Evolutionary conservation across 2,329 filamentous ascomycete species (phyloP).

Genomic region (Microsporum canis): DNA sequence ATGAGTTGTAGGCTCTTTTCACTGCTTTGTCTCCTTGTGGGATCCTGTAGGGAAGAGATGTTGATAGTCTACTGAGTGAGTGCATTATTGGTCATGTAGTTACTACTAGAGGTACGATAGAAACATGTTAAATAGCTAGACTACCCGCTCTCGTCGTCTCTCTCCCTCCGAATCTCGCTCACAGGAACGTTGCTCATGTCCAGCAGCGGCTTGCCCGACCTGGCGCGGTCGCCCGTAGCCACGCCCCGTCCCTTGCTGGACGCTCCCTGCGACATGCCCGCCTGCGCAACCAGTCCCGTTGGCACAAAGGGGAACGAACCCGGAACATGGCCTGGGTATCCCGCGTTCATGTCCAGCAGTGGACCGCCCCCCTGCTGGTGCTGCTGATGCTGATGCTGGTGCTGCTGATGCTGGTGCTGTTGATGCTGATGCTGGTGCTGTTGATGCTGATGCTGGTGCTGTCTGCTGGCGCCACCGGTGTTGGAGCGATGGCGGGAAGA

Average conservation of each 20-base stretch:
- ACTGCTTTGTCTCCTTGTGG: conserved; percentile 14
- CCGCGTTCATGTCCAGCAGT: neutral
- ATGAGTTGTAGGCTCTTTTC: conserved; percentile 12
- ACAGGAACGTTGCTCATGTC: conserved; percentile 25
- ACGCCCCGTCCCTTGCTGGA: conserved; percentile 27
- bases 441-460: conserved; percentile 1
- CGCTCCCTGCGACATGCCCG: conserved; percentile 14
- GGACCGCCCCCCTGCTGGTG: neutral
- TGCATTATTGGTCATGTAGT: too few relatives aligned
- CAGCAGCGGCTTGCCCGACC: conserved; percentile 30
- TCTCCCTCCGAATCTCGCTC: neutral
- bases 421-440: too few relatives aligned
- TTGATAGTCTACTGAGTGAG: neutral
- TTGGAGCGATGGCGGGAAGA: conserved; percentile 24
- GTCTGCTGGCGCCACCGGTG: conserved; percentile 23
- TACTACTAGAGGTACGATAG: too few relatives aligned
- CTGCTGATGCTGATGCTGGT: neutral
- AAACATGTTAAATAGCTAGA: too few relatives aligned
- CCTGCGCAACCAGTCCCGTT: conserved; percentile 28
- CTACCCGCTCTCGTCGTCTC: too few relatives aligned
- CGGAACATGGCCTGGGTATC: neutral
- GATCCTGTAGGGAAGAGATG: conserved; percentile 14
- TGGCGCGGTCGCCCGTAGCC: conserved; percentile 30
- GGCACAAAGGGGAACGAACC: conserved; percentile 23
- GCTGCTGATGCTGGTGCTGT: conserved; percentile 3